Conservation (phyloP, 2,329 filamentous ascomycete species). For the Onygenales sp. region DNA sequence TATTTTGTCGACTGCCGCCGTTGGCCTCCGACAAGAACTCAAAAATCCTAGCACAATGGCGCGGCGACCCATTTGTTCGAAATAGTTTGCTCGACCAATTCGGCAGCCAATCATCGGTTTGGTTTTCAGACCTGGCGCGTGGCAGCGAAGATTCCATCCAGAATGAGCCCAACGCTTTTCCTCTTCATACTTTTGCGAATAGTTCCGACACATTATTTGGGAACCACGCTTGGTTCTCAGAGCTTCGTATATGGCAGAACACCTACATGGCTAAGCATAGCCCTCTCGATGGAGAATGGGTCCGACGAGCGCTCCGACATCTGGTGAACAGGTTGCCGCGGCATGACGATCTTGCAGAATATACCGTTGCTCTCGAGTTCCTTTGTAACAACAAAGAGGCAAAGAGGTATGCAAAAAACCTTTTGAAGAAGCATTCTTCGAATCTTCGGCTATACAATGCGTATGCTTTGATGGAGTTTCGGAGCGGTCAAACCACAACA, state of each 20-base stretch:
- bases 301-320: constrained; percentile 47
- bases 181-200: constrained; percentile 27
- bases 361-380: constrained; percentile 60
- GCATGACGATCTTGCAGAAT: constrained; percentile 53
- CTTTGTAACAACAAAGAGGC: constrained; percentile 44
- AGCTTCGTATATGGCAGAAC: constrained; percentile 24
- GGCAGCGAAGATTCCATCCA: constrained; percentile 6
- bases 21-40: constrained; percentile 20
- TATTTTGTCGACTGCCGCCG: constrained; percentile 58
- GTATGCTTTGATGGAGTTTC: constrained; percentile 64
- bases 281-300: constrained; percentile 37
- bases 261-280: constrained; percentile 17
- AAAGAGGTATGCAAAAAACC: constrained; percentile 60
- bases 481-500: constrained; percentile 46
- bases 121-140: constrained; percentile 14
- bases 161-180: constrained; percentile 24
- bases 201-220: constrained; percentile 49
- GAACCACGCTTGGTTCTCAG: constrained; percentile 39
- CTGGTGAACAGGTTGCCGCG: constrained; percentile 38
- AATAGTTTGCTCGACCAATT: constrained; percentile 28
- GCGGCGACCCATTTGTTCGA: constrained; percentile 46
- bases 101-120: constrained; percentile 16
- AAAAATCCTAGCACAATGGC: constrained; percentile 28
- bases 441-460: constrained; percentile 65
- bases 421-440: constrained; percentile 59